Percentiles rank a stretch among this genome's conserved stretches.
phyloP scores from a whole-genome alignment of 23 red algal genomes.

The Agarophyton chilense region DNA sequence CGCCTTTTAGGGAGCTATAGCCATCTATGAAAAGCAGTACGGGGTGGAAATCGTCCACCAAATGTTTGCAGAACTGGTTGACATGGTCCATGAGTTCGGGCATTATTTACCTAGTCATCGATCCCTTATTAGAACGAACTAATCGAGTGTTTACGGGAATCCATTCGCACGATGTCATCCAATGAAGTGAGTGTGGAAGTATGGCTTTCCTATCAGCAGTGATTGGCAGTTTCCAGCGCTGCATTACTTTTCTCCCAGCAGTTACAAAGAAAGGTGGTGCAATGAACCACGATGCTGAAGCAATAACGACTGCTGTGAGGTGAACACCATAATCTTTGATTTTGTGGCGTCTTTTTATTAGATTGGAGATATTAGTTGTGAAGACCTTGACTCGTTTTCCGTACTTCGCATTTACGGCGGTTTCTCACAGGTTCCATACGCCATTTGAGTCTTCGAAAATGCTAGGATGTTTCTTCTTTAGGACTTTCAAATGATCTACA shows the following conservation, averaged over 20 bases:
- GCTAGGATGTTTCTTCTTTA: not conserved
- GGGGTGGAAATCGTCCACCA: not conserved
- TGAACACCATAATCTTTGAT: not conserved
- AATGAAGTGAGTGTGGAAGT: not conserved
- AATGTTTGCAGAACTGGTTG: not conserved
- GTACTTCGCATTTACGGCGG: conserved; percentile 7
- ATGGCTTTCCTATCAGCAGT: not conserved
- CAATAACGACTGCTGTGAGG: not conserved
- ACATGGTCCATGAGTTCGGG: not conserved
- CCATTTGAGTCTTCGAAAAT: not conserved
- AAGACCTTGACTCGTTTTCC: conserved; percentile 14
- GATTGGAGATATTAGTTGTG: not conserved
- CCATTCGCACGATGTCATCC: not conserved
- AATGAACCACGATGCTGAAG: not conserved
- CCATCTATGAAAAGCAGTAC: not conserved
- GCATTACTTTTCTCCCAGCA: not conserved
- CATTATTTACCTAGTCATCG: not conserved
- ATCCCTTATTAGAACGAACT: not conserved
- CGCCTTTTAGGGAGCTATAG: not conserved
- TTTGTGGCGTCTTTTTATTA: not conserved
- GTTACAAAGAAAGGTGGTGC: not conserved
- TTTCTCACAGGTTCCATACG: conserved; percentile 19
- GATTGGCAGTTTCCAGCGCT: not conserved
- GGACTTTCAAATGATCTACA: not conserved
- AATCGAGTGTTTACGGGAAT: not conserved